Evolutionary conservation across 176 grass and related monocot species (phyloP).

Genomic region (Triticum monococcum): DNA sequence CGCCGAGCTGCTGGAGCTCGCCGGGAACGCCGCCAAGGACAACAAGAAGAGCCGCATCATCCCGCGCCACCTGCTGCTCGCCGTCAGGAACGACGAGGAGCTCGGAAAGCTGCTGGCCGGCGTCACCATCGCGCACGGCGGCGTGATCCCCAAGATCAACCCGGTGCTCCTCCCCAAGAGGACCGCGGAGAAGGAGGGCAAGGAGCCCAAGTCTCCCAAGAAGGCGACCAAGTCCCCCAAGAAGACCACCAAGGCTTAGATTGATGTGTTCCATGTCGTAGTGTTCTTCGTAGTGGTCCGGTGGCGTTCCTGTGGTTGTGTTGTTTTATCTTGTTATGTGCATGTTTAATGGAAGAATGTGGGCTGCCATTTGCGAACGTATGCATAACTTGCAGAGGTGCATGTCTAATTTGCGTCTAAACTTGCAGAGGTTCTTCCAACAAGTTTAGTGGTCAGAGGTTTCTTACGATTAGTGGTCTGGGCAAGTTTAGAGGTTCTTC

Average conservation of each 20-base stretch:
- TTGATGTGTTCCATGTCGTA: neutral
- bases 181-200: slow-evolving; percentile 36
- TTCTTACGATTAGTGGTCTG: too few relatives aligned
- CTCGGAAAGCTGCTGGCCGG: slow-evolving; percentile 53
- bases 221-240: slow-evolving; percentile 46
- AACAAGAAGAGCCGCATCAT: slow-evolving; percentile 71
- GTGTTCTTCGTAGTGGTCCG: neutral
- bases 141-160: slow-evolving; percentile 62
- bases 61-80: slow-evolving; percentile 56
- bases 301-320: neutral
- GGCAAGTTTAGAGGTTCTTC: too few relatives aligned
- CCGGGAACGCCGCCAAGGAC: slow-evolving; percentile 58
- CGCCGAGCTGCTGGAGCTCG: slow-evolving; percentile 65
- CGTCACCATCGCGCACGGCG: slow-evolving; percentile 60
- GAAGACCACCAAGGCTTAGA: slow-evolving; percentile 45
- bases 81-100: slow-evolving; percentile 66
- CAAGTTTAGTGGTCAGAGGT: too few relatives aligned
- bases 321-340: neutral
- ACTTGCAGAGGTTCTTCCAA: too few relatives aligned
- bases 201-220: slow-evolving; percentile 46
- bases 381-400: too few relatives aligned
- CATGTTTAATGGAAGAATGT: neutral
- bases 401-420: too few relatives aligned
- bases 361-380: too few relatives aligned
- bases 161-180: slow-evolving; percentile 60